Conservation (phyloP, 2,329 filamentous ascomycete genomes). For the Lachnellula subtilissima region DNA sequence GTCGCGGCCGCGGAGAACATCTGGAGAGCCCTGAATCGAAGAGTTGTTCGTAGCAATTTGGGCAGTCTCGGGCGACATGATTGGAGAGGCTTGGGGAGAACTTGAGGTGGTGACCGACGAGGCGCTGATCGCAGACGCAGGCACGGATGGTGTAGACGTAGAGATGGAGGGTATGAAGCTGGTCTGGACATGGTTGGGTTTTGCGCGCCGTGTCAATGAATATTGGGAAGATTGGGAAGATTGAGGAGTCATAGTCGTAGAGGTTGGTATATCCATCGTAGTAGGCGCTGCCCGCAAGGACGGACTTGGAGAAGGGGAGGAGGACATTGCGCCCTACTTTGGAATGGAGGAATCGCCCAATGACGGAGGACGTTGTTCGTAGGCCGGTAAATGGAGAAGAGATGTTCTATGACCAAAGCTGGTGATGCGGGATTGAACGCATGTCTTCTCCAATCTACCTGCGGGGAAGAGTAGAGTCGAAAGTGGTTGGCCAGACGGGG, state of each 20-base stretch:
- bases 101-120: conserved; percentile 51
- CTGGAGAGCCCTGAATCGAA: conserved; percentile 64
- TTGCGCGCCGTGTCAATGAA: conserved; percentile 19
- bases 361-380: conserved; percentile 15
- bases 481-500: background rate
- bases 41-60: conserved; percentile 51
- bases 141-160: conserved; percentile 34
- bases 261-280: conserved; percentile 2
- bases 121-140: conserved; percentile 50
- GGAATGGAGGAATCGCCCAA: conserved; percentile 16
- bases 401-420: conserved; percentile 20
- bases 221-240: conserved; percentile 15
- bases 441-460: conserved; percentile 17
- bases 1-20: conserved; percentile 52
- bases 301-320: conserved; percentile 16
- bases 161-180: conserved; percentile 23
- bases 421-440: conserved; percentile 23
- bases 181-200: conserved; percentile 31
- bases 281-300: conserved; percentile 12
- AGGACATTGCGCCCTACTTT: conserved; percentile 16
- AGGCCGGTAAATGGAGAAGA: conserved; percentile 12
- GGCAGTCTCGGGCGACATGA: conserved; percentile 50
- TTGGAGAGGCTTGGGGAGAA: conserved; percentile 51
- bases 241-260: conserved; percentile 15
- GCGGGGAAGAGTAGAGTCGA: background rate